Conservation (phyloP, 192 early-diverging fungal species). For the Dissophora ornata region DNA sequence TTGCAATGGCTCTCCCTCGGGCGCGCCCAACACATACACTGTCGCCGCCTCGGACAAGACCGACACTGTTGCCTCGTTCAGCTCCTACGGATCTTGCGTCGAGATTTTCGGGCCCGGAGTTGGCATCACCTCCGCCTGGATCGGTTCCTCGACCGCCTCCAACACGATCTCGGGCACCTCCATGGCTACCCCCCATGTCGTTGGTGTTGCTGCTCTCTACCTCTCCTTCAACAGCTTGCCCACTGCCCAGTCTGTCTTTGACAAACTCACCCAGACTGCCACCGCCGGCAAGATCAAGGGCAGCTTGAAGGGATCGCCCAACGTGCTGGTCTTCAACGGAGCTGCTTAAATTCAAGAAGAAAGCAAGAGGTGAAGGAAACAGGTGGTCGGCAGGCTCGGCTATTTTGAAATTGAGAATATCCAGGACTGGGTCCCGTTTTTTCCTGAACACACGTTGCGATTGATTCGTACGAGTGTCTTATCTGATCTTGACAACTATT, state of each 20-base stretch:
- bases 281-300: slow-evolving; percentile 15
- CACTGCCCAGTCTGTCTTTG: slow-evolving; percentile 22
- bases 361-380: not conserved
- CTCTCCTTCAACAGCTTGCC: slow-evolving; percentile 41
- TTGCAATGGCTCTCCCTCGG: slow-evolving; percentile 65
- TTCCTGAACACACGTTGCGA: too few relatives aligned
- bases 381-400: not conserved
- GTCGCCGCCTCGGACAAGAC: slow-evolving; percentile 57
- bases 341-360: slow-evolving; percentile 11
- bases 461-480: too few relatives aligned
- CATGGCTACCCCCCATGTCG: slow-evolving; percentile 69
- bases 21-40: slow-evolving; percentile 50
- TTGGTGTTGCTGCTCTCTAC: slow-evolving; percentile 63
- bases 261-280: slow-evolving; percentile 17
- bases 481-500: not conserved
- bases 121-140: slow-evolving; percentile 60
- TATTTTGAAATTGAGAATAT: not conserved
- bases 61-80: slow-evolving; percentile 59
- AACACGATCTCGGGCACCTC: slow-evolving; percentile 68
- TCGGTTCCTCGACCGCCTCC: slow-evolving; percentile 21
- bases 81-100: slow-evolving; percentile 68
- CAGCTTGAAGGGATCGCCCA: slow-evolving; percentile 29
- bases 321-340: slow-evolving; percentile 44
- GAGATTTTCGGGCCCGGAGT: slow-evolving; percentile 71
- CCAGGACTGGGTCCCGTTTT: slow-evolving; percentile 4